Evolutionary conservation across 2,329 filamentous ascomycete genomes (phyloP).

Genomic region (Fusarium avenaceum): DNA sequence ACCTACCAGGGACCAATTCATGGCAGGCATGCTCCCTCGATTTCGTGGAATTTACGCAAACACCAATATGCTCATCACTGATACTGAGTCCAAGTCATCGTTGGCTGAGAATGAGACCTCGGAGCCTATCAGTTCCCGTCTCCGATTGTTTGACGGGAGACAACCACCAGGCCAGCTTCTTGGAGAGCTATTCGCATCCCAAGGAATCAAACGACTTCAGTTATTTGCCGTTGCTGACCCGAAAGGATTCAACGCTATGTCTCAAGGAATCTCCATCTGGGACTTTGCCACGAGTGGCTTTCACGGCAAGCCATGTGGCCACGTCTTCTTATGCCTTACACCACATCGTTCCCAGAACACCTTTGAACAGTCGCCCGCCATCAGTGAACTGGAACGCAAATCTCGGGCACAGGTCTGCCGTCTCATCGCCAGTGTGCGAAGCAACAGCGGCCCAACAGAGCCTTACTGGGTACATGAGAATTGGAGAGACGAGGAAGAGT

Average conservation of each 20-base stretch:
- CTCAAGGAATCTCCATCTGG: slow-evolving; percentile 47
- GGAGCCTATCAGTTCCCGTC: background rate
- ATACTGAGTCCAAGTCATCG: background rate
- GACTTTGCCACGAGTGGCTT: slow-evolving; percentile 44
- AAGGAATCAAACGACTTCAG: slow-evolving; percentile 45
- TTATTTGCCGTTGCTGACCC: slow-evolving; percentile 43
- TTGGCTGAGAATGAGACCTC: background rate
- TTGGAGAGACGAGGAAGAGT: background rate
- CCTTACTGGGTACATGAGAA: background rate
- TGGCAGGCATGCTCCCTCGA: background rate
- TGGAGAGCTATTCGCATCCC: slow-evolving; percentile 25
- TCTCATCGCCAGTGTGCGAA: background rate
- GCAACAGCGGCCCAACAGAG: background rate
- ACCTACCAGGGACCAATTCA: background rate
- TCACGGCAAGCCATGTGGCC: slow-evolving; percentile 33
- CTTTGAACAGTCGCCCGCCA: background rate
- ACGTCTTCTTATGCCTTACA: slow-evolving; percentile 47
- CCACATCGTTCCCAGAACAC: slow-evolving; percentile 40
- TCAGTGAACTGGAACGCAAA: background rate
- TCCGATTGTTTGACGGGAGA: slow-evolving; percentile 19
- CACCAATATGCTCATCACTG: background rate
- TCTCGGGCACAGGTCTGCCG: background rate
- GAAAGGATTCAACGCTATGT: slow-evolving; percentile 44
- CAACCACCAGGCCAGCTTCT: slow-evolving; percentile 27
- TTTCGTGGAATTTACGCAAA: background rate